Base-by-base conservation (phyloP, 2,329 filamentous ascomycete genomes). In the Colletotrichum musae region DNA sequence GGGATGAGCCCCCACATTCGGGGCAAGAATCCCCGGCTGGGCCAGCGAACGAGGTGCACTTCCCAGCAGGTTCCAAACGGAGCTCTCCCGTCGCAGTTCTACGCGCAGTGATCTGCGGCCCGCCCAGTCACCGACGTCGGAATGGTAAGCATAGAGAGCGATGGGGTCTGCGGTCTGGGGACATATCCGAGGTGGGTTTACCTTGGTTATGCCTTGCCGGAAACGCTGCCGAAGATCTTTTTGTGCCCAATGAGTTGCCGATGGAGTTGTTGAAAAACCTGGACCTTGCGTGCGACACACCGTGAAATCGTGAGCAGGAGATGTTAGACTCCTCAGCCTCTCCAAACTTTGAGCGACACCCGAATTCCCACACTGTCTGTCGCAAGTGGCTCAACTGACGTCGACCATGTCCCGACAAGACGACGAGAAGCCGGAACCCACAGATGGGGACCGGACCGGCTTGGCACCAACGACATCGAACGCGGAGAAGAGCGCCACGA, bases 121-220 rank as follows among this genome's bases (percentile, higher is more conserved):
- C 67, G 32, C 47, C 62, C 67, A 61, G 43, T 66, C 56, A 69
- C 67, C 62, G 62, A 57, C 43, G 32, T 69, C 67, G 67, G 67
- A 66, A 60, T 56, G 45, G 43, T 60, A 28, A 45, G 10, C 62
- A 16, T 51, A 12, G 45, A 12, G n/a, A 10, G 12, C 12, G 16
- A 50, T 50, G 47, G 47, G n/a, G 7, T 18, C 32, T 18, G 9
- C 12, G 10, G 41, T 18, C 32, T 10, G 28, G 7, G 48, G 36
- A 24, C 43, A 28, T 65, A 59, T 52, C 41, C 24, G 67, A 47
- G 18, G 16, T 24, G 56, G 50, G 28, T 50, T 21, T 10, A 60
- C 15, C 52, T 18, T 36, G 63, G 36, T 36, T 13, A 51, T 43
- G 6, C 10, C 32, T 51, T 50, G 56, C 32, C 28, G 61, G 54